Conservation (phyloP, 2,329 filamentous ascomycete genomes). For the Diplocarpon rosae region DNA sequence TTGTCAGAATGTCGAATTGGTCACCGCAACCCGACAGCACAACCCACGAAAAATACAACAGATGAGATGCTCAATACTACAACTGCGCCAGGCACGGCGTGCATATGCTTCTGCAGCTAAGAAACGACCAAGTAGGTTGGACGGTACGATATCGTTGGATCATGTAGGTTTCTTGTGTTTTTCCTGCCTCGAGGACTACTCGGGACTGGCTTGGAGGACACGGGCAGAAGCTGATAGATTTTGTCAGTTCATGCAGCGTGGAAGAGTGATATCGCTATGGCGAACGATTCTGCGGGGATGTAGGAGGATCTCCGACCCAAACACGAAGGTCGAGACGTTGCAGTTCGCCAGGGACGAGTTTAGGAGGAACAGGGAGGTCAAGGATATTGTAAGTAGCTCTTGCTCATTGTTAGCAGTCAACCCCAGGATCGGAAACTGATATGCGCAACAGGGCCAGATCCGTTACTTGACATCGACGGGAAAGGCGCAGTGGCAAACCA, state of each 20-base stretch:
- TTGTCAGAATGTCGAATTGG: too few relatives aligned
- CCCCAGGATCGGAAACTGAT: neutral
- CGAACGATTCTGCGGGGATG: slow-evolving; percentile 46
- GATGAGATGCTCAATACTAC: slow-evolving; percentile 16
- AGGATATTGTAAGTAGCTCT: slow-evolving; percentile 38
- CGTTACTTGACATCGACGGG: slow-evolving; percentile 53
- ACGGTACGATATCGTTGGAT: slow-evolving; percentile 42
- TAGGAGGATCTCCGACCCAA: slow-evolving; percentile 38
- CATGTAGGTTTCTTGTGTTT: slow-evolving; percentile 35
- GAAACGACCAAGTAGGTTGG: slow-evolving; percentile 27
- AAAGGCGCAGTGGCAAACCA: slow-evolving; percentile 54
- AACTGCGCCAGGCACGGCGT: slow-evolving; percentile 11
- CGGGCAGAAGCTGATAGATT: neutral
- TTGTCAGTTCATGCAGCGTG: slow-evolving; percentile 43
- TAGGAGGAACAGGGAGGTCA: slow-evolving; percentile 44
- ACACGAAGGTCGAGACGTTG: slow-evolving; percentile 43
- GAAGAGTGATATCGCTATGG: slow-evolving; percentile 45
- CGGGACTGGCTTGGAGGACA: neutral
- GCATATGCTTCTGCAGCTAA: slow-evolving; percentile 12
- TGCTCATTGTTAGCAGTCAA: neutral
- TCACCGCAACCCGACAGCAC: too few relatives aligned
- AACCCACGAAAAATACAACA: neutral
- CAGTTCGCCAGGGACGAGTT: slow-evolving; percentile 49
- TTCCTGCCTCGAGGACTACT: neutral
- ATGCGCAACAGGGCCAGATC: slow-evolving; percentile 39